Percentiles rank a stretch among this genome's conserved stretches.
Conservation (phyloP, 129 eudicot species). For the Rutidosis leptorrhynchoides region DNA sequence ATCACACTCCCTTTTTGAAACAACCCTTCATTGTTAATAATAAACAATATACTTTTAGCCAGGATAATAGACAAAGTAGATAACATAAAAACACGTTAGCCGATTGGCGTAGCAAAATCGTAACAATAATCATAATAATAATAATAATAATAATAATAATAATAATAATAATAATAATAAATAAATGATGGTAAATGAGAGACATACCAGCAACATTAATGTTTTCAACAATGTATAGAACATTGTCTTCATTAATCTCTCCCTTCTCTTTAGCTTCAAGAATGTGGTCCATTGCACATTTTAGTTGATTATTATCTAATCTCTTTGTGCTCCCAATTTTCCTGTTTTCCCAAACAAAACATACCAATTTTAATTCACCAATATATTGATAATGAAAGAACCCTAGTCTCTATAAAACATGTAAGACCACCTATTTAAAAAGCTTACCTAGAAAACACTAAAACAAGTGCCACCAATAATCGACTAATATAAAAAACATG, state of each 20-base stretch:
- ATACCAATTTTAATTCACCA: conserved; percentile 3
- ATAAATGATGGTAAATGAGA: neutral
- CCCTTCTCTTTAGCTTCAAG: conserved; percentile 88
- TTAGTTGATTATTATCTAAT: conserved; percentile 53
- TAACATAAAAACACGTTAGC: no score
- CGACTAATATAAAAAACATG: no score
- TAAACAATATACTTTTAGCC: no score
- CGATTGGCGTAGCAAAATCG: no score
- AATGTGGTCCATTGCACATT: conserved; percentile 87
- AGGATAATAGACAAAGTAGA: no score
- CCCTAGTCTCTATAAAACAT: no score
- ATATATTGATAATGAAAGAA: neutral
- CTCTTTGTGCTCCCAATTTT: conserved; percentile 58
- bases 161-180: neutral
- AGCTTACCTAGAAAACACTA: neutral
- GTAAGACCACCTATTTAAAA: neutral
- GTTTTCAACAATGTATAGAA: conserved; percentile 94
- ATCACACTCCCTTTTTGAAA: no score
- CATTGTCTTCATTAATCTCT: conserved; percentile 92
- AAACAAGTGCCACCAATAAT: neutral
- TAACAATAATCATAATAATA: no score
- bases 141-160: no score
- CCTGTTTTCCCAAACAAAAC: conserved; percentile 37
- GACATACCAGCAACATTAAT: conserved; percentile 86
- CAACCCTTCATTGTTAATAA: no score